Conservation (phyloP, 352 stramenopile genomes). For the Phytophthora constricta region DNA sequence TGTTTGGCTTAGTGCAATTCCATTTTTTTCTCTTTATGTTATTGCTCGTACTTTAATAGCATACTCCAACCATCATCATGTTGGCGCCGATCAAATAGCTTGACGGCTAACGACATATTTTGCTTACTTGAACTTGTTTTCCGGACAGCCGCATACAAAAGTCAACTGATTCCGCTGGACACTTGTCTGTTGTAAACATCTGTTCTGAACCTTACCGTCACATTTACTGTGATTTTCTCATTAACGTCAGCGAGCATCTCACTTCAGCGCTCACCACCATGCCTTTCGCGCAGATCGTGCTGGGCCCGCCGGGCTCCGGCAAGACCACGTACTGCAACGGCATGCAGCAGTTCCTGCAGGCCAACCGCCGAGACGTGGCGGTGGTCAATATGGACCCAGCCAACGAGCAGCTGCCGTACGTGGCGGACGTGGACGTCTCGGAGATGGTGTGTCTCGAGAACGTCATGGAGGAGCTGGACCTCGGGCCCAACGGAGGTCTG, state of each 20-base stretch:
- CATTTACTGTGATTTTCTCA: neutral
- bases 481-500: conserved; percentile 95
- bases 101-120: too few relatives aligned
- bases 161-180: too few relatives aligned
- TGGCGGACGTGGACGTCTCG: conserved; percentile 91
- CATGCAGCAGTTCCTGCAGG: conserved; percentile 95
- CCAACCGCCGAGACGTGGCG: conserved; percentile 70
- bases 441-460: conserved; percentile 97
- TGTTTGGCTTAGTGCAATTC: too few relatives aligned
- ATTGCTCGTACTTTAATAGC: too few relatives aligned
- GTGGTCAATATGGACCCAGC: conserved; percentile 99
- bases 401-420: conserved; percentile 92
- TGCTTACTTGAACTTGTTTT: too few relatives aligned
- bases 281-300: conserved; percentile 81
- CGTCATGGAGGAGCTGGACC: conserved; percentile 93
- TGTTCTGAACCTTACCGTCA: neutral
- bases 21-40: too few relatives aligned
- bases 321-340: conserved; percentile 99
- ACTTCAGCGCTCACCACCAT: conserved; percentile 30
- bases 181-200: neutral
- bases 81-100: too few relatives aligned
- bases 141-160: too few relatives aligned
- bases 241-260: neutral
- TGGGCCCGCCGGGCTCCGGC: conserved; percentile 85
- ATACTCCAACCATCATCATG: too few relatives aligned